Conservation (phyloP, 78 protist genomes). For the Dictyostelium discoideum region dicty_2.7 NC_007089.4:3848501-3849000, state of each 20-base stretch:
- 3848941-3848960: constrained; percentile 82
- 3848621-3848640: constrained; percentile 76
- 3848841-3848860: constrained; percentile 89
- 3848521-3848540: constrained; percentile 94
- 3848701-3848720: constrained; percentile 98
- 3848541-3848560: constrained; percentile 98
- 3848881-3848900: constrained; percentile 99
- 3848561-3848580: constrained; percentile 99
- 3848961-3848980: constrained; percentile 87
- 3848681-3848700: constrained; percentile 82
- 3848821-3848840: constrained; percentile 95
- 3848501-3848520: constrained; percentile 65
- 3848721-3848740: constrained; percentile 97
- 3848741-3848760: constrained; percentile 89
- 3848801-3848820: constrained; percentile 85
- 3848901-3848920: constrained; percentile 96
- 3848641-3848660: constrained; percentile 99
- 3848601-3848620: constrained; percentile 91
- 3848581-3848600: constrained; percentile 89
- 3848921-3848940: constrained; percentile 87
- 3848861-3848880: constrained; percentile 92
- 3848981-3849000: constrained; percentile 89
- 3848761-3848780: neutral
- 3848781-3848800: neutral
- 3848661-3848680: constrained; percentile 98